Base-by-base conservation (phyloP, 805 yeast species). In the Candida xiaguanensis region DNA sequence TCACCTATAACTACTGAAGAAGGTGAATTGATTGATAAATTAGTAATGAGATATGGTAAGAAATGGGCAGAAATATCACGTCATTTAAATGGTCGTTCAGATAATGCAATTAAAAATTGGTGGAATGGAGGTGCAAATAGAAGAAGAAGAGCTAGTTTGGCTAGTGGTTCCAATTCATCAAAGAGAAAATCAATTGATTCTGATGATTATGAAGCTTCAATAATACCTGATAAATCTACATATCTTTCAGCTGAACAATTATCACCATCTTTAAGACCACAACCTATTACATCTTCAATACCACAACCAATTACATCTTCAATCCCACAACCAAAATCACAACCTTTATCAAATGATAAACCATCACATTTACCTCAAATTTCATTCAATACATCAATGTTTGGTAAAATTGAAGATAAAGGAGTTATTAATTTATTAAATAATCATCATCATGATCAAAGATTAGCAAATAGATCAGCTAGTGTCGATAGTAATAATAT, bases 71-170 rank as follows among this genome's bases (percentile, higher is more conserved):
- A 86, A 54, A 89, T 88, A 33, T 87, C 95, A 13, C 74, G 95
- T 38, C 95, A 87, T 59, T 65, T 88, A 42, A 82, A 85, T 45
- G 95, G 96, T 2, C 69, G 96, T 38, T 75, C 84, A n/a, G 96
- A 88, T 59, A 88, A 87, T 58, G 89, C 95, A 15, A 86, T 87
- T 51, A 87, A 87, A 57, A 89, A 89, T 63, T 89, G 96, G 96
- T 88, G 96, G 96, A 87, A 87, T 55, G 95, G 96, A 3, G 95
- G 95, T 7, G 91, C 95, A 11, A 87, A 85, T 56, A 71, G 95
- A 44, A 68, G 95, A 44, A 74, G 93, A 52, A 66, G 88, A 47
- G 46, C 46, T 9, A 43, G 46, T 30, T 34, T 43, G 22, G 40
- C 40, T 2, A 22, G 42, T 29, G 26, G 23, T 17, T 4, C 12